A percentile compares a stretch with the other conserved stretches of the same genome.
phyloP scores from a whole-genome alignment of 129 eudicot genomes.

The Artemisia argyi region DNA sequence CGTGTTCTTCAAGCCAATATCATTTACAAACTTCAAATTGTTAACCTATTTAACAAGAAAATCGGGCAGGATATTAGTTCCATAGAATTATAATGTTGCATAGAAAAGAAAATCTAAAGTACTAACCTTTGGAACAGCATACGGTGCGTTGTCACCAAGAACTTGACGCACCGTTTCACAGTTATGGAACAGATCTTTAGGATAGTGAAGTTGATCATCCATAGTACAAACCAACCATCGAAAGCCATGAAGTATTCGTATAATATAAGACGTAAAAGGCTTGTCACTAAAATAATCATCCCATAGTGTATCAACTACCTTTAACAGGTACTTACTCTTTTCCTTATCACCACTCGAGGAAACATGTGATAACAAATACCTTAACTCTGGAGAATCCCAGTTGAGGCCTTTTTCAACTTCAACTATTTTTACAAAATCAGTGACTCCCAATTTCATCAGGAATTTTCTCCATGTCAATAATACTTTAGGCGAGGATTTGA shows the following conservation, averaged over 20 bases:
- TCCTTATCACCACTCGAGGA: conserved; percentile 42
- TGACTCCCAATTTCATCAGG: conserved; percentile 56
- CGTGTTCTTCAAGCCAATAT: too few relatives aligned
- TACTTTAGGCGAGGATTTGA: conserved; percentile 31
- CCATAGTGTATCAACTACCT: too few relatives aligned
- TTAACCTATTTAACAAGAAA: too few relatives aligned
- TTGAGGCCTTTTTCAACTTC: conserved; percentile 36
- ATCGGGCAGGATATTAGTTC: too few relatives aligned
- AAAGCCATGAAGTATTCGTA: conserved; percentile 35
- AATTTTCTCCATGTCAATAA: conserved; percentile 56
- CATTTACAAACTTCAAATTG: too few relatives aligned
- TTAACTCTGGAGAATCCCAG: conserved; percentile 51
- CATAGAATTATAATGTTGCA: too few relatives aligned
- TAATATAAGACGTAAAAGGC: conserved; percentile 46
- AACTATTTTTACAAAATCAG: conserved; percentile 59
- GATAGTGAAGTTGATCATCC: conserved; percentile 56
- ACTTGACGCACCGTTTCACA: conserved; percentile 58
- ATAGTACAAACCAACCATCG: conserved; percentile 59
- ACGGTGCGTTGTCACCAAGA: conserved; percentile 62
- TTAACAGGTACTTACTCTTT: too few relatives aligned
- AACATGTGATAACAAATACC: conserved; percentile 37
- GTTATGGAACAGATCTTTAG: conserved; percentile 61
- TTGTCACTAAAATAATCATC: too few relatives aligned
- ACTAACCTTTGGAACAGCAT: conserved; percentile 71
- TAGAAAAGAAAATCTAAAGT: too few relatives aligned